These are phyloP conservation scores for Neltuma alba DNA, from an alignment of 306 rosid species.

Conservation along the genomic window DNA sequence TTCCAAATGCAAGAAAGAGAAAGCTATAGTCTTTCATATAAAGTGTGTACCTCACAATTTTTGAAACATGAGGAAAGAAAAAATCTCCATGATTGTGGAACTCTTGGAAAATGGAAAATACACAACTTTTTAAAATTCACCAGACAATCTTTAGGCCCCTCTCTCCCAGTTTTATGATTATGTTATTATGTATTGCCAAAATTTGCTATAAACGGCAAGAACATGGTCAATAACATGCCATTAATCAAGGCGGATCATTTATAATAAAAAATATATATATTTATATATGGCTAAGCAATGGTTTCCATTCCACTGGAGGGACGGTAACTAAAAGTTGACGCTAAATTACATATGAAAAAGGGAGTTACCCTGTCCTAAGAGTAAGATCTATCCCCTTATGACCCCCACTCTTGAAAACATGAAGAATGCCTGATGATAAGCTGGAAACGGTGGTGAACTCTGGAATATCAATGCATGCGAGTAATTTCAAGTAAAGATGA, in stretches of 20 bases:
- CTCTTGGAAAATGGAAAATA: conserved; percentile 6
- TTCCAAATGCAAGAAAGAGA: background rate
- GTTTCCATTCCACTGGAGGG: background rate
- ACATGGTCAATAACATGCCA: background rate
- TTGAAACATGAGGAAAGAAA: background rate
- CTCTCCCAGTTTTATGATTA: conserved; percentile 1
- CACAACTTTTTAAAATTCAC: background rate
- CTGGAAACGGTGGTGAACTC: conserved; percentile 11
- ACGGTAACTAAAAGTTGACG: background rate
- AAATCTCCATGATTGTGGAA: background rate
- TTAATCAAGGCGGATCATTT: background rate
- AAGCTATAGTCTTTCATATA: background rate
- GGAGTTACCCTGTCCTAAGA: conserved; percentile 4
- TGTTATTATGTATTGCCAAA: background rate
- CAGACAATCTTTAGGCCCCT: background rate
- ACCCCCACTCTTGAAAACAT: conserved; percentile 2
- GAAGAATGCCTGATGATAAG: conserved; percentile 15
- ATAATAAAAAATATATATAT: background rate
- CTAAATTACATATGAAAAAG: background rate
- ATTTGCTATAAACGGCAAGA: background rate
- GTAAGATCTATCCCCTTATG: conserved; percentile 17
- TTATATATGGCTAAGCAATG: background rate
- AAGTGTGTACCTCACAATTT: background rate
- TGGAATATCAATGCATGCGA: conserved; percentile 6
- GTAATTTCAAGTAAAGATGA: background rate